Base-by-base conservation (phyloP, 2,329 filamentous ascomycete genomes). In the Diaporthe batatas region DNA sequence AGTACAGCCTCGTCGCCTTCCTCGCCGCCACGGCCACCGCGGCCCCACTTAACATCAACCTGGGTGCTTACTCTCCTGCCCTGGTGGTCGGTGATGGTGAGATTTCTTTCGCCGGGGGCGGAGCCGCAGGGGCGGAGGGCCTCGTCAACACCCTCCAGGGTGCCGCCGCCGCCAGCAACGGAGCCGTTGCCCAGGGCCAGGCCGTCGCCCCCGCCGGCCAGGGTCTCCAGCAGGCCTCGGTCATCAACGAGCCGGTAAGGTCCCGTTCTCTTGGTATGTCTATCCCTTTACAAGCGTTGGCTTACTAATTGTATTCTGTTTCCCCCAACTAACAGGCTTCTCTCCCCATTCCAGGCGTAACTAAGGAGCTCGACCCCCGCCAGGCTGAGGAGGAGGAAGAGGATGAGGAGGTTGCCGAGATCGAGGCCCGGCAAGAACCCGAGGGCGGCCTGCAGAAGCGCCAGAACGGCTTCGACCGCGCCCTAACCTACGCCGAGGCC, bases 51-150 rank as follows among this genome's bases (percentile, higher is more conserved):
- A 87, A 86, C 82, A 86, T 87, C 83, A 86, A 86, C 80, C 81
- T 87, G 68, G 85, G 85, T 69, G 85, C 85, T 42, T 87, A 86
- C 77, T 87, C 85, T 55, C 85, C 85, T 65, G 85, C 85, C 76
- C 76, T 86, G 81, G 85, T 87, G 80, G 85, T 87, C 80, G 85
- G 85, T 85, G 85, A 87, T 82, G 85, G 85, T 80, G 85, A 85
- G 79, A 86, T 87, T 72, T 85, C 84, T 65, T 84, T 87, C 69
- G 83, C 82, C 73, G 82, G 80, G 4, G 34, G 34, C 42, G 82
- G 80, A 65, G 80, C 81, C 78, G 80, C 79, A 73, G 62, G 51
- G 12, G 84, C 83, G 21, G 81, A 81, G 47, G 79, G 81, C 71
- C 75, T 86, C 75, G 84, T 86, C 80, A 80, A 83, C 51, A 83